Evolutionary conservation across 2,329 filamentous ascomycete genomes (phyloP).

Genomic region (Cladosporium cucumerinum): DNA sequence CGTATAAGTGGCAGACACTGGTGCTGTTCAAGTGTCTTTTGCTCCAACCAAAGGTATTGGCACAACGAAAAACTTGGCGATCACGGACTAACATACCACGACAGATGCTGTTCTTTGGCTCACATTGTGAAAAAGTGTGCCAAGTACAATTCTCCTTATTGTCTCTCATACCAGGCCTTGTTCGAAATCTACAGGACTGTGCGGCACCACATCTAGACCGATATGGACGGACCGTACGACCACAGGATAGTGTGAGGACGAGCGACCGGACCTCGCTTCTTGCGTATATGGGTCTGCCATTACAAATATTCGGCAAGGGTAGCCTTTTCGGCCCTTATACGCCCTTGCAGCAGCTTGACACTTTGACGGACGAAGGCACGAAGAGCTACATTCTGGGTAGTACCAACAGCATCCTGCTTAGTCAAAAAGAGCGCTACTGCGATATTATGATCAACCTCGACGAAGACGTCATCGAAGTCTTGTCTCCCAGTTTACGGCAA

Average conservation of each 20-base stretch:
- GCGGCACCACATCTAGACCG: slow-evolving; percentile 88
- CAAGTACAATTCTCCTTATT: slow-evolving; percentile 98
- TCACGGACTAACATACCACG: neutral
- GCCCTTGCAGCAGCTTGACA: slow-evolving; percentile 88
- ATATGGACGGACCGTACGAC: slow-evolving; percentile 71
- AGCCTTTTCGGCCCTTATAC: slow-evolving; percentile 96
- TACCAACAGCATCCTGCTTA: slow-evolving; percentile 88
- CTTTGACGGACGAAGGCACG: slow-evolving; percentile 87
- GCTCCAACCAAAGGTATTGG: slow-evolving; percentile 81
- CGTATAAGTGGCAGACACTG: slow-evolving; percentile 92
- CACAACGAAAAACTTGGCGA: slow-evolving; percentile 45
- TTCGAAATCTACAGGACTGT: slow-evolving; percentile 89
- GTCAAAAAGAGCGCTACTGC: slow-evolving; percentile 93
- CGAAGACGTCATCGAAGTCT: slow-evolving; percentile 79
- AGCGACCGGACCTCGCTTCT: slow-evolving; percentile 89
- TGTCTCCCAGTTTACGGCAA: slow-evolving; percentile 70
- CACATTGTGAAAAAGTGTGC: slow-evolving; percentile 91
- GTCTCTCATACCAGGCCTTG: slow-evolving; percentile 87
- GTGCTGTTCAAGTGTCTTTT: slow-evolving; percentile 92
- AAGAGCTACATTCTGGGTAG: slow-evolving; percentile 98
- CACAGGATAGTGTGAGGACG: slow-evolving; percentile 80
- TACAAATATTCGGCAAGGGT: slow-evolving; percentile 95
- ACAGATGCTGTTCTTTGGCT: slow-evolving; percentile 97
- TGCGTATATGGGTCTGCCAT: slow-evolving; percentile 87
- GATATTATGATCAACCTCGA: slow-evolving; percentile 96